A percentile compares a stretch with the other conserved stretches of the same genome.
Conservation (phyloP, 2,329 filamentous ascomycete species). For the Karstenula rhodostoma region DNA sequence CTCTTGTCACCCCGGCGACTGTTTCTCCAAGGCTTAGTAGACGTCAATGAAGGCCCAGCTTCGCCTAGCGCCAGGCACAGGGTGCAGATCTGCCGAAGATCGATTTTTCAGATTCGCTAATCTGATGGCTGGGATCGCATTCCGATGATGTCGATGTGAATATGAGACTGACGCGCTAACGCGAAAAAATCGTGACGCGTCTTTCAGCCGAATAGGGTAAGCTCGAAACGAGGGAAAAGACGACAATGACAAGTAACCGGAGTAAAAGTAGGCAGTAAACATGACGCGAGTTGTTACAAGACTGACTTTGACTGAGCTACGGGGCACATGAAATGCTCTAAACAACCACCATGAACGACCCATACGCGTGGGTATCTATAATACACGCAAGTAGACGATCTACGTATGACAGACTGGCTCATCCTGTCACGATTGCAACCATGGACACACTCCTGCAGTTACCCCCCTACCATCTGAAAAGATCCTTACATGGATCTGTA, state of each 20-base stretch:
- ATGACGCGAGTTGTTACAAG: neutral
- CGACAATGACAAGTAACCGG: neutral
- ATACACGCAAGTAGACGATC: slow-evolving; percentile 1
- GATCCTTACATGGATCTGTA: no score
- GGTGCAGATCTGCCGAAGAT: slow-evolving; percentile 29
- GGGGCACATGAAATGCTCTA: neutral
- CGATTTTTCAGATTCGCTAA: slow-evolving; percentile 25
- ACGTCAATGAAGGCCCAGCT: neutral
- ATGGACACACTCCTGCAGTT: neutral
- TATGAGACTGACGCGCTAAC: neutral
- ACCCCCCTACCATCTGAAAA: neutral
- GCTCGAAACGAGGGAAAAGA: neutral
- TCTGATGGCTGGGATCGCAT: slow-evolving; percentile 11
- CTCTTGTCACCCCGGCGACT: neutral
- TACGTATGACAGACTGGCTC: neutral
- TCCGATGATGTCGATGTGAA: slow-evolving; percentile 2
- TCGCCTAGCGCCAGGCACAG: slow-evolving; percentile 33
- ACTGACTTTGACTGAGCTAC: neutral
- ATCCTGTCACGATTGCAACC: neutral
- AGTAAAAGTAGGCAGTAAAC: neutral
- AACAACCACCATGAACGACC: neutral
- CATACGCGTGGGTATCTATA: slow-evolving; percentile 20
- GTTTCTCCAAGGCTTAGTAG: slow-evolving; percentile 1
- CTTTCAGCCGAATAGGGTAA: slow-evolving; percentile 5
- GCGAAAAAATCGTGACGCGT: slow-evolving; percentile 13